Base-by-base conservation (phyloP, 164 flowering plant genomes). In the Tetrastigma voinierianum region DNA sequence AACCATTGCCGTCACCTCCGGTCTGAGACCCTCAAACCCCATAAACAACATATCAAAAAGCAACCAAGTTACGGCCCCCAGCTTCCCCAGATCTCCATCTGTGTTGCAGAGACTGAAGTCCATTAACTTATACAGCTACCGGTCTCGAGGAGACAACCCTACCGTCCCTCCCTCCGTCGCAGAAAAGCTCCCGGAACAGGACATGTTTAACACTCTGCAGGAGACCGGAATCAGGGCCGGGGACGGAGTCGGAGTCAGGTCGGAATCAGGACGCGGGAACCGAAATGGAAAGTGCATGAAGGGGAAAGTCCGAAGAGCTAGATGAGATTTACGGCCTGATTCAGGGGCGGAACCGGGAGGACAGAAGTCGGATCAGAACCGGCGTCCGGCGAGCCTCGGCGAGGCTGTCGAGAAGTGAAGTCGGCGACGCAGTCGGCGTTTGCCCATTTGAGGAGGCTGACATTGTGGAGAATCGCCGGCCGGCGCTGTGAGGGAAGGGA, bases 371-470 rank as follows among this genome's bases (percentile, higher is more conserved):
- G 89, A 90, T 67, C 81, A 84, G 2, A 62, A 48, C 89, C 96
- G 2, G 46, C 76, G 1, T 61, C 77, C 14, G 91, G 86, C 1
- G 77, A 69, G 51, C 14, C 75, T 5, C 82, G 53, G 68, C 12
- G 49, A 84, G 65, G 71, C 78, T 81, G 2, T 62, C 89, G 2
- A 70, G 81, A 86, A 80, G 75, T 79, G 87, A 89, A 86, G 63
- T 90, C 90, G 18, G 90, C 96, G 48, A 86, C 72, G 40, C 83
- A 87, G 55, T 80, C 89, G 1, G 66, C 87, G 6, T 86, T 83
- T 40, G 57, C 66, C 43, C 88, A 85, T 55, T 67, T 23, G 65
- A 71, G 49, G 82, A 74, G 52, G 65, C 46, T 0, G 80, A 78
- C 20, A 64, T 68, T 1, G 70, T 73, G 21, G 79, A 79, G 66